Conservation (phyloP, 805 yeast species). For the Clavispora santaluciae region DNA sequence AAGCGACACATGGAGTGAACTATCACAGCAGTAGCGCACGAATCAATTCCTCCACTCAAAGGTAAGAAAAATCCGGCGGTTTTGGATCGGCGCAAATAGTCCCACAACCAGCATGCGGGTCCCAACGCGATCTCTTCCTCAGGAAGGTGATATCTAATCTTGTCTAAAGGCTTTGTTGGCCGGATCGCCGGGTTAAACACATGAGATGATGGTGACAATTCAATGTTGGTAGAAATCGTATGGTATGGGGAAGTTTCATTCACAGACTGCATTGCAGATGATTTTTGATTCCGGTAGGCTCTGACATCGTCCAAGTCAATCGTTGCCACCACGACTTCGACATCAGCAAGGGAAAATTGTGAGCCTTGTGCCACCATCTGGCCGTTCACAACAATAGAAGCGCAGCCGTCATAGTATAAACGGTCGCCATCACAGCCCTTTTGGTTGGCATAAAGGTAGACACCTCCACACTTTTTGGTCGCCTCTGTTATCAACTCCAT, state of each 20-base stretch:
- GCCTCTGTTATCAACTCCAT: conserved; percentile 85
- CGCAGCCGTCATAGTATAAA: conserved; percentile 95
- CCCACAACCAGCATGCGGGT: conserved; percentile 99
- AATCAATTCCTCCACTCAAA: conserved; percentile 94
- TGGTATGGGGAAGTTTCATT: conserved; percentile 40
- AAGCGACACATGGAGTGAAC: conserved; percentile 91
- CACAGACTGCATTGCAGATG: conserved; percentile 73
- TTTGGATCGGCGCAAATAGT: conserved; percentile 83
- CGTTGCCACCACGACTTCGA: conserved; percentile 94
- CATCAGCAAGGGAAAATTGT: conserved; percentile 86
- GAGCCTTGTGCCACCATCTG: conserved; percentile 87
- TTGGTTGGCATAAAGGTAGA: conserved; percentile 90
- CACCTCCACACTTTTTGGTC: conserved; percentile 94
- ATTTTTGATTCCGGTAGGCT: conserved; percentile 67
- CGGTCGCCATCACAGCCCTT: conserved; percentile 99
- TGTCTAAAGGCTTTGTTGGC: conserved; percentile 49
- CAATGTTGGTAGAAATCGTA: conserved; percentile 57
- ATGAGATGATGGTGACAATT: conserved; percentile 55
- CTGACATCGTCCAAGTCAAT: conserved; percentile 90
- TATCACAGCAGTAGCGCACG: conserved; percentile 95
- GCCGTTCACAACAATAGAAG: conserved; percentile 90
- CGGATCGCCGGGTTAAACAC: conserved; percentile 56
- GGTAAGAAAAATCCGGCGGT: conserved; percentile 93
- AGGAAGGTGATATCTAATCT: conserved; percentile 65
- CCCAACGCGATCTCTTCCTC: conserved; percentile 97